Conservation (phyloP, 202 grass and related monocot species). For the Zizania palustris region DNA sequence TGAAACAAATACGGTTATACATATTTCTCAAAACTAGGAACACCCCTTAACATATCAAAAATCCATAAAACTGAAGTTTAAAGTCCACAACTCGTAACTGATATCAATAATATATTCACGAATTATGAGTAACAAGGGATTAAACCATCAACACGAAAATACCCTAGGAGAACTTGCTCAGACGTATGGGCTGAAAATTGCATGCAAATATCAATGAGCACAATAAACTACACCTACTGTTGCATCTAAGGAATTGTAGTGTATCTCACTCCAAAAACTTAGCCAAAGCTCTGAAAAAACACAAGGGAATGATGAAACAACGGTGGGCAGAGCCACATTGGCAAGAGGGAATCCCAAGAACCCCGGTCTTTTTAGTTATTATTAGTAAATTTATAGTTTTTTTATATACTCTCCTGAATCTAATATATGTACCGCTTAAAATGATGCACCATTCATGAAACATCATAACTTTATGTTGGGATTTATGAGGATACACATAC, state of each 20-base stretch:
- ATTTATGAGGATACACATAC: neutral
- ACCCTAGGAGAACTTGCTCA: neutral
- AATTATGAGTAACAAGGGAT: conserved; percentile 11
- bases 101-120: too few species aligned
- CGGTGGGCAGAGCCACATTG: too few species aligned
- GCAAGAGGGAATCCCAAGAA: too few species aligned
- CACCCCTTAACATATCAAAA: too few species aligned
- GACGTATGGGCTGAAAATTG: neutral
- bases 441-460: too few species aligned
- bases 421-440: too few species aligned
- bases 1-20: too few species aligned
- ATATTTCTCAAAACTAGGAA: too few species aligned
- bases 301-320: conserved; percentile 33
- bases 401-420: too few species aligned
- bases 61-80: too few species aligned
- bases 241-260: conserved; percentile 97
- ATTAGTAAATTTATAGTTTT: too few species aligned
- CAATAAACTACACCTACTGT: conserved; percentile 13
- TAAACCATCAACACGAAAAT: neutral
- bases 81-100: neutral
- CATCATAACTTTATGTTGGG: neutral
- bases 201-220: neutral
- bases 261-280: conserved; percentile 98
- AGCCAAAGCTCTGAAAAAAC: conserved; percentile 77
- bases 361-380: too few species aligned